Conservation (phyloP, 768 basidiomycete genomes). For the Jaapia argillacea region DNA sequence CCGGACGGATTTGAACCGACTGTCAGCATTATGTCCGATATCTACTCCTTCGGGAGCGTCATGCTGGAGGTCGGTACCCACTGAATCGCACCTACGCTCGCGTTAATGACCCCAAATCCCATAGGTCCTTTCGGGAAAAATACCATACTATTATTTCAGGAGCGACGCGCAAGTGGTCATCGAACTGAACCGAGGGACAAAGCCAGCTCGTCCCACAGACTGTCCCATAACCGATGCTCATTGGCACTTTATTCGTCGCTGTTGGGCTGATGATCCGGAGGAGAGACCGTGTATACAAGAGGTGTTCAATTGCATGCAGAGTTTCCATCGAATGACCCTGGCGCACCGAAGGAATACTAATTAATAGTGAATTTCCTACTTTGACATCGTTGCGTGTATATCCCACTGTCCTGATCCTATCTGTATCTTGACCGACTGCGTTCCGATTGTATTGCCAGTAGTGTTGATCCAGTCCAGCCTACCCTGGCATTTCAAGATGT, state of each 20-base stretch:
- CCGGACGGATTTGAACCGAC: slow-evolving; percentile 17
- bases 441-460: slow-evolving; percentile 17
- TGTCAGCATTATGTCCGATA: slow-evolving; percentile 27
- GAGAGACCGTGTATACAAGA: no score
- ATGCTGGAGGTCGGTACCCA: slow-evolving; percentile 9
- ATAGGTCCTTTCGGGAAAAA: neutral
- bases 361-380: no score
- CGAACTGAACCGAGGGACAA: neutral
- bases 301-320: no score
- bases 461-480: slow-evolving; percentile 17
- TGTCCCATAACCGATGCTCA: neutral
- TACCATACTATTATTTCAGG: neutral
- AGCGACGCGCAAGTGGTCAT: neutral
- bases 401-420: no score
- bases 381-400: no score
- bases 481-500: slow-evolving; percentile 30
- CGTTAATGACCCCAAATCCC: neutral
- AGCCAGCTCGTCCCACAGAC: neutral
- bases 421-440: slow-evolving; percentile 1
- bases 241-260: neutral
- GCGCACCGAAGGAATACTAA: no score
- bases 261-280: neutral
- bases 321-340: no score
- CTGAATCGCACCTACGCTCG: neutral
- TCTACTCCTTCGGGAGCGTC: slow-evolving; percentile 30